Base-by-base conservation (phyloP, 257 asterid genomes). In the Gentiana dahurica region DNA sequence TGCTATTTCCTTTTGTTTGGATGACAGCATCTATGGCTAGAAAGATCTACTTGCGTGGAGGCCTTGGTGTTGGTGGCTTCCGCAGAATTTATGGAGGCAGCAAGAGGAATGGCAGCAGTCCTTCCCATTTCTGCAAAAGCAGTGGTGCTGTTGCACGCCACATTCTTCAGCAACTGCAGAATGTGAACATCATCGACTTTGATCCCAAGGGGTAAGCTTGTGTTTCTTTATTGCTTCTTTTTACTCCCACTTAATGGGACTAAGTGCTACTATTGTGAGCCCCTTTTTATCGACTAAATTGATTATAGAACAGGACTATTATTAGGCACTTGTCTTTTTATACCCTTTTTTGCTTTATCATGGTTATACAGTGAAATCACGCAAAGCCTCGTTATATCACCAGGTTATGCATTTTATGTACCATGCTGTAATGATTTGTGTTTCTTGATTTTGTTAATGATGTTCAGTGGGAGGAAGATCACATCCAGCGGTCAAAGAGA, bases 401-500 rank as follows among this genome's bases (percentile, higher is more conserved):
- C 24, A 24, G 24, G 1, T 24, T 24, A 24, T 24, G 24, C 24
- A 24, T 24, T 24, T 24, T 24, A 24, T 24, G 24, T 24, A 24
- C 24, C 24, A 24, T 24, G 24, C 24, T 24, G 24, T 24, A 24
- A 24, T 24, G 24, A 24, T 24, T 24, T 24, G 24, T 24, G 24
- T 24, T 24, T 24, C 24, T 24, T 24, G 24, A 24, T 24, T 24
- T 24, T 24, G 24, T 8, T n/a, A 6, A 8, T 50, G 49, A 11
- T 34, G 59, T 68, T 38, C 84, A 88, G 97, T 48, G 97, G 97
- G 65, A 75, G 97, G 61, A 79, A 54, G 61, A 88, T 88, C 56
- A 88, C 97, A 51, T 85, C 95, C 62, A 85, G 61, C 39, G 97
- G 97, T 15, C 90, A 75, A 62, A 67, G 95, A 64, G 97, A 88